A percentile compares a stretch with the other conserved stretches of the same genome.
Evolutionary conservation across 129 eudicot genomes (phyloP).

Genomic region (Sambucus nigra): DNA sequence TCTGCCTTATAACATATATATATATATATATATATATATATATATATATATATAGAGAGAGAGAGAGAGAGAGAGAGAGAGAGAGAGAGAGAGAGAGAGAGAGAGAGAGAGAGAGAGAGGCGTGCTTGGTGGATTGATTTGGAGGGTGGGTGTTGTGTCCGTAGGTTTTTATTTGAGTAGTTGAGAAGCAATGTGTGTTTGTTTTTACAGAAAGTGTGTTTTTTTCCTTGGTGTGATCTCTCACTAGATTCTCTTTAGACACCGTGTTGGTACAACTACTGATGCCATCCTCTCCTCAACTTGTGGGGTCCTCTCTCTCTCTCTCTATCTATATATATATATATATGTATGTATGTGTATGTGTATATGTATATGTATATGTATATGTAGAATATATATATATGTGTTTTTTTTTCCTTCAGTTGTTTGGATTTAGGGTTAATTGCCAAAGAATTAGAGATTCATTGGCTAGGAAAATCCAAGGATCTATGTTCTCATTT

Average conservation of each 20-base stretch:
- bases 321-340: neutral
- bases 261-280: conserved; percentile 15
- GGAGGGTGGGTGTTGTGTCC: neutral
- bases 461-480: conserved; percentile 3
- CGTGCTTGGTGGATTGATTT: neutral
- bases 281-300: conserved; percentile 3
- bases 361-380: neutral
- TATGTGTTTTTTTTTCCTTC: neutral
- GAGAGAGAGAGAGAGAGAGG: conserved; percentile 12
- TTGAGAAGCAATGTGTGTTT: conserved; percentile 22
- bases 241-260: conserved; percentile 25
- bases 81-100: conserved; percentile 1
- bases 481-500: conserved; percentile 14
- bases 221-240: conserved; percentile 14
- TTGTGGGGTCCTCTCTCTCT: conserved; percentile 8
- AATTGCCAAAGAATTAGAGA: conserved; percentile 3
- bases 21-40: no score
- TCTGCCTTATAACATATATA: no score
- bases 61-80: conserved; percentile 1
- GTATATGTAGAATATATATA: neutral
- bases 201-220: neutral
- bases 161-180: conserved; percentile 23
- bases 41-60: neutral
- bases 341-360: neutral
- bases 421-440: neutral